Percentiles rank a stretch among this genome's conserved stretches.
phyloP scores from a whole-genome alignment of 2,329 filamentous ascomycete genomes.

The Fusarium pseudoanthophilum region DNA sequence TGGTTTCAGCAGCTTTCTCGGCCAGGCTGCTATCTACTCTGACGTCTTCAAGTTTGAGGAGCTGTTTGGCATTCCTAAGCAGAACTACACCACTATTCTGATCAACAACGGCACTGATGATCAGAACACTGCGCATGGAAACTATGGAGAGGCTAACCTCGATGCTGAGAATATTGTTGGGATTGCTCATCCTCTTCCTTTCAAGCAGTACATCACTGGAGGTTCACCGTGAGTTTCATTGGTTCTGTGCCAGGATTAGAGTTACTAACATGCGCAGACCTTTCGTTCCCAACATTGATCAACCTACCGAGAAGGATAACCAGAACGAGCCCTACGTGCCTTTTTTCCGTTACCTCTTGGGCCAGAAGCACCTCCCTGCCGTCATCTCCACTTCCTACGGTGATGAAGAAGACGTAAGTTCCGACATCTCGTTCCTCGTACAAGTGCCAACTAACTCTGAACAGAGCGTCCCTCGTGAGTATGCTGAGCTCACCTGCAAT shows the following conservation, averaged over 20 bases:
- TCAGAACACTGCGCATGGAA: slow-evolving; percentile 9
- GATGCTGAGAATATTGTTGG: slow-evolving; percentile 32
- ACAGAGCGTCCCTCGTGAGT: slow-evolving; percentile 21
- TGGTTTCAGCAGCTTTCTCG: slow-evolving; percentile 29
- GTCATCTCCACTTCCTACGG: slow-evolving; percentile 23
- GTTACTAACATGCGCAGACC: not conserved
- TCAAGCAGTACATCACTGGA: slow-evolving; percentile 31
- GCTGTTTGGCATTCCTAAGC: slow-evolving; percentile 20
- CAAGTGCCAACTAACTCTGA: not conserved
- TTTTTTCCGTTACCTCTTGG: slow-evolving; percentile 16
- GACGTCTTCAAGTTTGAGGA: slow-evolving; percentile 29
- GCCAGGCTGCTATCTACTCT: slow-evolving; percentile 20
- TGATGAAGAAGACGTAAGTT: slow-evolving; percentile 23
- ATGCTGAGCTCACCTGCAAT: slow-evolving; percentile 23
- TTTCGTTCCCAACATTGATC: slow-evolving; percentile 24
- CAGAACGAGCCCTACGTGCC: slow-evolving; percentile 26
- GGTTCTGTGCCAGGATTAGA: accelerated
- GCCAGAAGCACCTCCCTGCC: slow-evolving; percentile 8
- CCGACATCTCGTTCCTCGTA: accelerated
- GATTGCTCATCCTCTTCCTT: slow-evolving; percentile 30
- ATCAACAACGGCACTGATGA: slow-evolving; percentile 27
- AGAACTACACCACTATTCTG: slow-evolving; percentile 24
- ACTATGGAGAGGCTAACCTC: slow-evolving; percentile 14
- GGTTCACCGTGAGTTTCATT: slow-evolving; percentile 1
- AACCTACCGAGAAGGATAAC: slow-evolving; percentile 20